phyloP scores from a whole-genome alignment of 176 grass and related monocot species.

The Aegilops speltoides region DNA sequence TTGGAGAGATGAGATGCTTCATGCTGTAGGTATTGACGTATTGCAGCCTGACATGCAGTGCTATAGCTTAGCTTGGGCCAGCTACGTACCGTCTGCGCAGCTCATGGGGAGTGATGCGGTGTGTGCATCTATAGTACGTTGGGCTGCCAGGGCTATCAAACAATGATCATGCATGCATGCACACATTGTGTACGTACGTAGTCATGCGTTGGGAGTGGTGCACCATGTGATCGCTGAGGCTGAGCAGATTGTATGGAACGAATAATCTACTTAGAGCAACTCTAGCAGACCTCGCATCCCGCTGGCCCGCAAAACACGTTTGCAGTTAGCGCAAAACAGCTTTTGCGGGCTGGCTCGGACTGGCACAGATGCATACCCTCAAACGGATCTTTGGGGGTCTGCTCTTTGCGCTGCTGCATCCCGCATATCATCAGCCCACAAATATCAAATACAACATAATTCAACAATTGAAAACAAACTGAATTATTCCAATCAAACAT shows the following conservation, averaged over 20 bases:
- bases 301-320: no score
- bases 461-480: no score
- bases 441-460: no score
- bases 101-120: neutral
- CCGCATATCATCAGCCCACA: no score
- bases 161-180: constrained; percentile 25
- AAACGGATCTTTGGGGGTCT: no score
- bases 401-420: no score
- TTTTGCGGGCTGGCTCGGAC: no score
- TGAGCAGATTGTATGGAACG: neutral
- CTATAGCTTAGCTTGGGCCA: neutral
- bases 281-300: no score
- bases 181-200: constrained; percentile 30
- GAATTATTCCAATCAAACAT: no score
- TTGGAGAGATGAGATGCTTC: constrained; percentile 25
- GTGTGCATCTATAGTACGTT: constrained; percentile 10
- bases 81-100: neutral
- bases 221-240: neutral
- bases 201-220: constrained; percentile 31
- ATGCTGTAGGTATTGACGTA: neutral
- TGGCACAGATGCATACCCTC: no score
- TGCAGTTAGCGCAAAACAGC: no score
- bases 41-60: neutral
- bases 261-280: neutral
- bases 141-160: constrained; percentile 28